phyloP scores from a whole-genome alignment of 2,329 filamentous ascomycete species.

The Endocalyx cinctus region DNA sequence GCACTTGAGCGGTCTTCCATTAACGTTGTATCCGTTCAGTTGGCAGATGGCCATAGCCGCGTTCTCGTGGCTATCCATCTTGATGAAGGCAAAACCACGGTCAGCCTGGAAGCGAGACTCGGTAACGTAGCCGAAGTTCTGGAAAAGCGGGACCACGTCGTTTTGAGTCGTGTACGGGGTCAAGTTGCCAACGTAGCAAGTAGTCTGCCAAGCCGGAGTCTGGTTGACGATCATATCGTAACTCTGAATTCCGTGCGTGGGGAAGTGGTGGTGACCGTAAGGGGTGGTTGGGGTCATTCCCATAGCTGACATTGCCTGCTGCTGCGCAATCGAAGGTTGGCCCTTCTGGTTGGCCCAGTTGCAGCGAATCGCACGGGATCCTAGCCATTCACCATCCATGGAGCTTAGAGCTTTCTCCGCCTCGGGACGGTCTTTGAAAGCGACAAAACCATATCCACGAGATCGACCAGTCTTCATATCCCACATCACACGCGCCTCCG shows the following conservation, averaged over 20 bases:
- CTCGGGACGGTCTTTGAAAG: conserved; percentile 88
- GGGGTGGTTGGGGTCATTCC: conserved; percentile 96
- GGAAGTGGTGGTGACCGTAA: conserved; percentile 96
- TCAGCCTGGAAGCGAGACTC: conserved; percentile 98
- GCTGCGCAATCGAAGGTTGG: conserved; percentile 97
- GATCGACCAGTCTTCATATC: conserved; percentile 99
- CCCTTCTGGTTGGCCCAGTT: conserved; percentile 99
- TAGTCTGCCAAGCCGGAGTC: conserved; percentile 97
- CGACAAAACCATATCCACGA: conserved; percentile 92
- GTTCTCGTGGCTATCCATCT: conserved; percentile 98
- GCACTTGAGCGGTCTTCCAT: conserved; percentile 94
- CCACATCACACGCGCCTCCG: conserved; percentile 99
- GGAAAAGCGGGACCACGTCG: conserved; percentile 95
- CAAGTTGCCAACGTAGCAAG: conserved; percentile 94
- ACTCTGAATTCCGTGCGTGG: conserved; percentile 91
- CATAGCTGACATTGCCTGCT: conserved; percentile 95
- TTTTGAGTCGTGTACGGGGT: conserved; percentile 97
- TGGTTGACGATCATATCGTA: conserved; percentile 96
- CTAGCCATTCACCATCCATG: conserved; percentile 99
- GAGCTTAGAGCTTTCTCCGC: conserved; percentile 94
- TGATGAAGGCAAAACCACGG: conserved; percentile 96
- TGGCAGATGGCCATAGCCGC: conserved; percentile 98
- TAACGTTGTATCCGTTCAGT: conserved; percentile 95
- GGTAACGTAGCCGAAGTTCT: conserved; percentile 96
- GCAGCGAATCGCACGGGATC: conserved; percentile 95